A percentile compares a stretch with the other conserved stretches of the same genome.
Conservation (phyloP, 768 basidiomycete species). For the Boletus pseudo-olivaceus region DNA sequence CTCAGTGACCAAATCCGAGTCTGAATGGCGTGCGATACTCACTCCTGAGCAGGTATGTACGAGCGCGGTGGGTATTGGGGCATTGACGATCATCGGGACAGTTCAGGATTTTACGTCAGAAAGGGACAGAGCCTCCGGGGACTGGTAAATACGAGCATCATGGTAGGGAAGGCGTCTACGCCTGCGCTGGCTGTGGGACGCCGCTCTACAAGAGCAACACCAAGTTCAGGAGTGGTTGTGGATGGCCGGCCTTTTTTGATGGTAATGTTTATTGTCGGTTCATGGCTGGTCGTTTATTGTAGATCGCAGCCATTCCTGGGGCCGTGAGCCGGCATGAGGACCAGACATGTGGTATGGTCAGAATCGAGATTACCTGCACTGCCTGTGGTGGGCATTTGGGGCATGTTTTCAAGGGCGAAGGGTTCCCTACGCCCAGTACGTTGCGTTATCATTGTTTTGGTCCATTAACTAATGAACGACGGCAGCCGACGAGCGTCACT, state of each 20-base stretch:
- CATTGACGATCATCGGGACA: constrained; percentile 26
- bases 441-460: not conserved
- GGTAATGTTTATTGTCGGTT: constrained; percentile 41
- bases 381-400: constrained; percentile 93
- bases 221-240: constrained; percentile 91
- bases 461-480: not conserved
- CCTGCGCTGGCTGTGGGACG: constrained; percentile 75
- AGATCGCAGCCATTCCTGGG: constrained; percentile 74
- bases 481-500: constrained; percentile 78
- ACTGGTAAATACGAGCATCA: constrained; percentile 81
- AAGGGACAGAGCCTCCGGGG: constrained; percentile 79
- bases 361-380: constrained; percentile 86
- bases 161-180: constrained; percentile 62
- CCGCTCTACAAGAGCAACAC: constrained; percentile 86
- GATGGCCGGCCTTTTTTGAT: constrained; percentile 98
- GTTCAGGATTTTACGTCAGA: constrained; percentile 83
- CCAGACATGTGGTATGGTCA: constrained; percentile 54
- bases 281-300: not conserved
- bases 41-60: constrained; percentile 72
- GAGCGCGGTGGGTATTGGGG: not conserved
- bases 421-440: constrained; percentile 74
- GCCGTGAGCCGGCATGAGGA: constrained; percentile 82
- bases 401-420: constrained; percentile 94
- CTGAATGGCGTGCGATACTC: constrained; percentile 82
- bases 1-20: constrained; percentile 50